Evolutionary conservation across 169 alveolate species (phyloP).

Genomic region (Eimeria tenella): DNA sequence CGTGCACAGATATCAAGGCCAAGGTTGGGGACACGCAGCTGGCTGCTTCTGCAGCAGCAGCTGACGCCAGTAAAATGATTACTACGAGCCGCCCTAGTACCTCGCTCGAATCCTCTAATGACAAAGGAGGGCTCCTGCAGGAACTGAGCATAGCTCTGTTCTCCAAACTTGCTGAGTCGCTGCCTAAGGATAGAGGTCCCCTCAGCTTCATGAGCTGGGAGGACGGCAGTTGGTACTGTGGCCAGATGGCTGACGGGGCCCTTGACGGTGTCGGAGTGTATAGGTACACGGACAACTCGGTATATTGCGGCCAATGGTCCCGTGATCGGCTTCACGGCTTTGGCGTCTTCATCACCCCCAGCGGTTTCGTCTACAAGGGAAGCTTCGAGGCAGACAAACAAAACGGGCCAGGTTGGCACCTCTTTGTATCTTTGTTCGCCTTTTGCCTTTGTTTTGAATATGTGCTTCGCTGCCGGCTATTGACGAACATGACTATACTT

Average conservation of each 20-base stretch:
- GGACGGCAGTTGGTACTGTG: conserved; percentile 75
- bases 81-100: not conserved
- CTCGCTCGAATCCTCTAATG: not conserved
- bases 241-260: conserved; percentile 59
- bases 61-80: not conserved
- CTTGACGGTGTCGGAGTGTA: conserved; percentile 75
- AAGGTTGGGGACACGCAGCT: not conserved
- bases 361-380: conserved; percentile 65
- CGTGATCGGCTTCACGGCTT: conserved; percentile 71
- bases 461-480: too few relatives aligned
- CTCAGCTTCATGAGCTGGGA: conserved; percentile 66
- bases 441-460: too few relatives aligned
- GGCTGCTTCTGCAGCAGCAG: conserved; percentile 10
- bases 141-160: conserved; percentile 61
- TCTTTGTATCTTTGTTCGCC: too few relatives aligned
- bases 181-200: conserved; percentile 53
- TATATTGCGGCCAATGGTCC: conserved; percentile 76
- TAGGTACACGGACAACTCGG: conserved; percentile 70
- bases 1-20: not conserved
- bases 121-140: conserved; percentile 45
- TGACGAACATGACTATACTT: too few relatives aligned
- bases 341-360: conserved; percentile 73
- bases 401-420: conserved; percentile 69
- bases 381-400: conserved; percentile 67
- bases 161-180: conserved; percentile 56